Base-by-base conservation (phyloP, 2,329 filamentous ascomycete genomes). In the Pseudogymnoascus destructans region DNA sequence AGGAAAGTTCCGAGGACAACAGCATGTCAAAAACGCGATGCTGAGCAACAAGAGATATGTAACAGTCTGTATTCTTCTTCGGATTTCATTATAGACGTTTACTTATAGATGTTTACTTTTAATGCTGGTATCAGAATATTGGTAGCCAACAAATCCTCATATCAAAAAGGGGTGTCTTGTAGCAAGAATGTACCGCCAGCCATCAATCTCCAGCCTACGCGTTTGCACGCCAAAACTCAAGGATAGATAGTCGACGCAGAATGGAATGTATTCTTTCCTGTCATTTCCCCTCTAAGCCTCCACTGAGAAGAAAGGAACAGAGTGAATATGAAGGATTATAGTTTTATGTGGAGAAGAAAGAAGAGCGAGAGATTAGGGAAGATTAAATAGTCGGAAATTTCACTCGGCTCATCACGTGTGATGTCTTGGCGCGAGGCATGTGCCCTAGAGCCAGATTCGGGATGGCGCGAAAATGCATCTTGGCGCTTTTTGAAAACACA, bases 251-350 rank as follows among this genome's bases (percentile, higher is more conserved):
- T 70, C 73, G 76, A 77, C 75, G 71, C 54, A 56, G 64, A 64
- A 59, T 61, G 63, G 63, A 63, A 71, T 68, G 77, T 73, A 64
- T 63, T 81, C 80, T 84, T 65, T 79, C 81, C 79, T 80, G 76
- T 80, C 79, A 70, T 84, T 84, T 84, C 81, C 81, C 81, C 80
- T 84, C 81, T 78, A 77, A 73, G 73, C 74, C 77, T 75, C 74
- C 78, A 81, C 76, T 73, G 78, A 71, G 64, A 70, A 64, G 57
- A 61, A 61, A 67, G 69, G 74, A 74, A 70, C 77, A 81, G 80
- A 84, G 80, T 84, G 81, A 83, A 84, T 84, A 82, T 77, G 79
- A 73, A 77, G 75, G 74, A 74, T 74, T 72, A 63, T 69, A 68
- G 68, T 73, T 74, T 74, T 74, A 72, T 73, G 72, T 71, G 65